Conservation (phyloP, 2,329 filamentous ascomycete species). For the Colletotrichum sp. region DNA sequence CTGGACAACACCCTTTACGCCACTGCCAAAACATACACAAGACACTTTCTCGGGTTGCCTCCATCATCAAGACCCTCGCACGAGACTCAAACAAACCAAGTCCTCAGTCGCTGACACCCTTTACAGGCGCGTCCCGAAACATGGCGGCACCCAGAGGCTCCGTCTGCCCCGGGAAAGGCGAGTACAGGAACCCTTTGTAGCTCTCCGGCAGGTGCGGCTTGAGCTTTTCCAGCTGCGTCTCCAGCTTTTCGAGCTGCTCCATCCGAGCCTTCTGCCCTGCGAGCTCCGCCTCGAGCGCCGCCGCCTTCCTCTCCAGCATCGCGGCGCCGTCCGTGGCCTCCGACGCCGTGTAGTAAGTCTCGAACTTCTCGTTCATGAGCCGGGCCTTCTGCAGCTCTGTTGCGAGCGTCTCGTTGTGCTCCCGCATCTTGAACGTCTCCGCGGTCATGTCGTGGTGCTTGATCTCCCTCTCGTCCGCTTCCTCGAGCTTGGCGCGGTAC, state of each 20-base stretch:
- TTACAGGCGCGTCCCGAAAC: background rate
- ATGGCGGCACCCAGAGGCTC: background rate
- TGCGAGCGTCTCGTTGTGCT: conserved; percentile 12
- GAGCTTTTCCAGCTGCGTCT: background rate
- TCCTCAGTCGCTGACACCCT: background rate
- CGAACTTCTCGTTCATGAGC: conserved; percentile 2
- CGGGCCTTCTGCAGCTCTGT: conserved; percentile 5
- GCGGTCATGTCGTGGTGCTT: conserved; percentile 17
- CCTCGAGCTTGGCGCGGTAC: conserved; percentile 26
- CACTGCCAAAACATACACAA: background rate
- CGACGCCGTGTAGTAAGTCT: conserved; percentile 7
- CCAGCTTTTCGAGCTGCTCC: background rate
- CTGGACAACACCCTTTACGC: background rate
- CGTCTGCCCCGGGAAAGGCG: background rate
- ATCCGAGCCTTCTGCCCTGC: background rate
- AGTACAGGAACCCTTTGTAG: background rate
- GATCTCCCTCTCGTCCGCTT: conserved; percentile 10
- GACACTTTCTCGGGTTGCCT: background rate
- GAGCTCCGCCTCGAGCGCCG: background rate
- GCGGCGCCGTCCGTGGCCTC: background rate
- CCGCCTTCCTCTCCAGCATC: background rate
- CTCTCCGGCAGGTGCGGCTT: background rate
- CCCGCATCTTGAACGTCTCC: conserved; percentile 19
- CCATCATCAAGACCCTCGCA: background rate
- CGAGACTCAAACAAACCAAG: background rate